These are phyloP conservation scores for Nakazawaea holstii DNA, from an alignment of 805 yeast genomes.

Conservation along the genomic window DNA sequence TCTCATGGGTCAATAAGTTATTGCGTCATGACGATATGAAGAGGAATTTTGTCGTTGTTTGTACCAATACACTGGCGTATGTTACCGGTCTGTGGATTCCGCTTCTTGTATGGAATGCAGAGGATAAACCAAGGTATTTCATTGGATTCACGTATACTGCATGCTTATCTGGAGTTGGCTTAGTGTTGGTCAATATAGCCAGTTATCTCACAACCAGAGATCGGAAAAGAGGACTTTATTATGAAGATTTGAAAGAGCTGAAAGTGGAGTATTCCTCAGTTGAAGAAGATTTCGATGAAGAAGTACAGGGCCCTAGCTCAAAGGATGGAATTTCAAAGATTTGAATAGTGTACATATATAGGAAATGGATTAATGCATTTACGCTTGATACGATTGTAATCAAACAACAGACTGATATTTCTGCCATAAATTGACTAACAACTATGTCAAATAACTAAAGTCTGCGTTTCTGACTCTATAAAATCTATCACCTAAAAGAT, in stretches of 20 bases:
- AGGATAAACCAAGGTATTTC: slow-evolving; percentile 30
- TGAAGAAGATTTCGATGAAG: too few species aligned
- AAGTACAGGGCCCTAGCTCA: too few species aligned
- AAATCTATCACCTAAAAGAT: too few species aligned
- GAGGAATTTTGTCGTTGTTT: slow-evolving; percentile 30
- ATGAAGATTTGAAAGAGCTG: background rate
- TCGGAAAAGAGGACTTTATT: background rate
- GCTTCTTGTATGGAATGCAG: slow-evolving; percentile 33
- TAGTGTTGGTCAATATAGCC: slow-evolving; percentile 24
- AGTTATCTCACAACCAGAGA: background rate
- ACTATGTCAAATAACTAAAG: too few species aligned
- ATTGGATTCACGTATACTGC: slow-evolving; percentile 35
- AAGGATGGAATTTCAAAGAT: too few species aligned
- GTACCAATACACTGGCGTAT: slow-evolving; percentile 37
- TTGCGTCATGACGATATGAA: slow-evolving; percentile 38
- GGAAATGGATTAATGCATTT: too few species aligned
- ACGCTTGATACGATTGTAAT: too few species aligned
- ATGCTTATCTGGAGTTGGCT: slow-evolving; percentile 26
- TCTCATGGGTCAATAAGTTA: slow-evolving; percentile 49
- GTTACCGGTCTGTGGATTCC: slow-evolving; percentile 37
- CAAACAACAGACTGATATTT: too few species aligned
- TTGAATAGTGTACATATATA: too few species aligned
- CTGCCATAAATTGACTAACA: too few species aligned
- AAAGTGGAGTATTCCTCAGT: too few species aligned
- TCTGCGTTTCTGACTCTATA: too few species aligned